Percentiles rank a stretch among this genome's conserved stretches.
Conservation (phyloP, 352 stramenopile species). For the Pythium chondricola region DNA sequence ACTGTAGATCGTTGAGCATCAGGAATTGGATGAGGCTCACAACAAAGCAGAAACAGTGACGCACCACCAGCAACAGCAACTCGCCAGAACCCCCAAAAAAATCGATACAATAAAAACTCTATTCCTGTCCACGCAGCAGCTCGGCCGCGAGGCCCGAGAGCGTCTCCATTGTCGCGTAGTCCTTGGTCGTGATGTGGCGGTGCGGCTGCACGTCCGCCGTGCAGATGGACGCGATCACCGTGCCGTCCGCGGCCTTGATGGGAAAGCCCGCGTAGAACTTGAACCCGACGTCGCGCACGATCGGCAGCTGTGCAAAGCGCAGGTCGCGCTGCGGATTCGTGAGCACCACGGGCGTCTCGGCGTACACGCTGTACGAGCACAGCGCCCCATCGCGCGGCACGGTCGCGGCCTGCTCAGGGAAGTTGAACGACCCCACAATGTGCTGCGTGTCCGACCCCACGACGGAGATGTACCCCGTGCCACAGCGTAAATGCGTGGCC, state of each 20-base stretch:
- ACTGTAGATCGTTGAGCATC: too few species aligned
- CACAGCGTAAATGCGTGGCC: constrained; percentile 35
- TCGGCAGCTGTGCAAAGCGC: constrained; percentile 42
- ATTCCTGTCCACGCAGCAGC: too few species aligned
- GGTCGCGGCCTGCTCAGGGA: constrained; percentile 20
- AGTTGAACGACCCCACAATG: constrained; percentile 36
- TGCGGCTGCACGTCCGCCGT: constrained; percentile 30
- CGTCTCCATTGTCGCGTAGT: constrained; percentile 62
- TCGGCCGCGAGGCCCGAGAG: constrained; percentile 39
- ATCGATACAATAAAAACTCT: too few species aligned
- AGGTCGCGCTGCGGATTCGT: constrained; percentile 53
- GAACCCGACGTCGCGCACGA: constrained; percentile 31
- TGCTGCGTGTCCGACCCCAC: constrained; percentile 36
- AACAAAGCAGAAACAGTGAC: too few species aligned
- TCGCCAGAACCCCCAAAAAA: too few species aligned
- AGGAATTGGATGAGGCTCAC: too few species aligned
- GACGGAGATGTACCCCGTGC: constrained; percentile 52
- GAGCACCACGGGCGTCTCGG: constrained; percentile 50
- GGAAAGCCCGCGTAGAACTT: constrained; percentile 64
- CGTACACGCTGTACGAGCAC: constrained; percentile 52
- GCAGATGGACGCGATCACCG: constrained; percentile 39
- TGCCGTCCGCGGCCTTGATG: constrained; percentile 29
- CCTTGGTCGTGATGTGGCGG: constrained; percentile 49
- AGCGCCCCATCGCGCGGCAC: constrained; percentile 40
- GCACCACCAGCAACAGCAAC: too few species aligned